phyloP scores from a whole-genome alignment of 176 grass and related monocot species.

The Urochloa ruziziensis region DNA sequence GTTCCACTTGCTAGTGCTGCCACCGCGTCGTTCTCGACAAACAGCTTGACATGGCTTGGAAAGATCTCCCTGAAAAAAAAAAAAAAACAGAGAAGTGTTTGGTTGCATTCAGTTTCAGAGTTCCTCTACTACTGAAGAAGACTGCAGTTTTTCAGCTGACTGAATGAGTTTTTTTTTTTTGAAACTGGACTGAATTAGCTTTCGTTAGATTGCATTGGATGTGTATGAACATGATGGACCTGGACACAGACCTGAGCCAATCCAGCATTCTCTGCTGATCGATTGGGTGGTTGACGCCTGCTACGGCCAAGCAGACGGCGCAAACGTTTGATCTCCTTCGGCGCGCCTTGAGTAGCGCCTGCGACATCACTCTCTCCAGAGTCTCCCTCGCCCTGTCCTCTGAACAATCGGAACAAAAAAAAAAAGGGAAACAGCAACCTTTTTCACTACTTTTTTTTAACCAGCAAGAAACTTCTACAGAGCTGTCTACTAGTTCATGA shows the following conservation, averaged over 20 bases:
- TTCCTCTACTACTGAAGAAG: background rate
- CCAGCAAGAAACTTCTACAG: background rate
- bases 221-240: background rate
- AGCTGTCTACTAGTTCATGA: background rate
- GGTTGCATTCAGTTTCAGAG: background rate
- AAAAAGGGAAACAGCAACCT: background rate
- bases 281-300: slow-evolving; percentile 62
- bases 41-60: slow-evolving; percentile 60
- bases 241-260: slow-evolving; percentile 57
- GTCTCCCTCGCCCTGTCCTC: slow-evolving; percentile 64
- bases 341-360: slow-evolving; percentile 65
- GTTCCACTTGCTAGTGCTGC: slow-evolving; percentile 75
- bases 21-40: slow-evolving; percentile 71
- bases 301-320: slow-evolving; percentile 68
- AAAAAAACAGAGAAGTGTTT: background rate
- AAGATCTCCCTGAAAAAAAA: slow-evolving; percentile 48
- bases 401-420: slow-evolving; percentile 31
- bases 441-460: background rate
- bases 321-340: slow-evolving; percentile 40
- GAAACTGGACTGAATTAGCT: no score
- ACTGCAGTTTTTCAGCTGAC: background rate
- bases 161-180: no score
- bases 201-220: background rate
- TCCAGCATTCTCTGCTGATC: slow-evolving; percentile 68
- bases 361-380: slow-evolving; percentile 61